phyloP scores from a whole-genome alignment of 192 early-diverging fungal species.

The Cladochytrium replicatum region DNA sequence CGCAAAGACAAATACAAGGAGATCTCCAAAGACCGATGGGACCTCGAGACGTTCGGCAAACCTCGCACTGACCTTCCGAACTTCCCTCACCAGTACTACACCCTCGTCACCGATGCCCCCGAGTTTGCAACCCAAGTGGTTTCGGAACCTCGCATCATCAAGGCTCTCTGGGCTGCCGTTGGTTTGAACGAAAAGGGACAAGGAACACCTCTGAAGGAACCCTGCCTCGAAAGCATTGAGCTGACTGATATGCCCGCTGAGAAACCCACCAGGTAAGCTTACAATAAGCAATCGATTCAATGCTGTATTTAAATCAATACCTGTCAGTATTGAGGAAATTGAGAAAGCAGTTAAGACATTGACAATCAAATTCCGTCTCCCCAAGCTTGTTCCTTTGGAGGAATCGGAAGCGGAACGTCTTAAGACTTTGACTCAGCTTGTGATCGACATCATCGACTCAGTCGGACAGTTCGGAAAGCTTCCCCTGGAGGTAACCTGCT shows the following conservation, averaged over 20 bases:
- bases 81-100: constrained; percentile 35
- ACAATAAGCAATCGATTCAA: background rate
- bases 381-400: too few species aligned
- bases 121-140: constrained; percentile 45
- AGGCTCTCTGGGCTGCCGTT: constrained; percentile 27
- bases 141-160: constrained; percentile 31
- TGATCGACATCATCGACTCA: constrained; percentile 33
- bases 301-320: constrained; percentile 20
- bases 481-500: constrained; percentile 32
- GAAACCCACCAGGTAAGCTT: constrained; percentile 40
- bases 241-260: constrained; percentile 48
- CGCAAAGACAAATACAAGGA: constrained; percentile 40
- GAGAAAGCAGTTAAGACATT: constrained; percentile 20
- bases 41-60: constrained; percentile 38
- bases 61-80: constrained; percentile 12
- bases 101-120: constrained; percentile 42
- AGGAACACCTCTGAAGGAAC: constrained; percentile 14
- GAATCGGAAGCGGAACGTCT: background rate
- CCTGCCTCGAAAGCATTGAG: constrained; percentile 47
- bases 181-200: constrained; percentile 26
- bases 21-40: constrained; percentile 53
- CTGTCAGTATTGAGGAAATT: constrained; percentile 37
- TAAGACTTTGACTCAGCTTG: constrained; percentile 5
- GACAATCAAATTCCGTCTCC: too few species aligned
- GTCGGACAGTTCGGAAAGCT: constrained; percentile 27